Evolutionary conservation across 78 protist species (phyloP).

Genomic region (Fonticula alba): DNA sequence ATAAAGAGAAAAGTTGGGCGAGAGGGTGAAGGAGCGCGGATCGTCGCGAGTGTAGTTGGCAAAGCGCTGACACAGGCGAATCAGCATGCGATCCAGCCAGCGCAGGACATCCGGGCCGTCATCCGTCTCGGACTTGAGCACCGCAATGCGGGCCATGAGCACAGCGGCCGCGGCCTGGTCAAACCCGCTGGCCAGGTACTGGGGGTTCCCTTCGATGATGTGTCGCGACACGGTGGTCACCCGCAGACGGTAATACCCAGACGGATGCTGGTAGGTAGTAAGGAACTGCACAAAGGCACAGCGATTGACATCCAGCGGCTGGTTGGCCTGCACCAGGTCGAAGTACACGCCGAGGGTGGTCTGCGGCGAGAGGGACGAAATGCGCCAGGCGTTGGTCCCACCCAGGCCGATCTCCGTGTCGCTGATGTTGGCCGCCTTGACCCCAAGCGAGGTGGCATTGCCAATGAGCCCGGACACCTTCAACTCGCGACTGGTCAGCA

Average conservation of each 20-base stretch:
- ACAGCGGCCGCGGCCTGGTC: slow-evolving; percentile 91
- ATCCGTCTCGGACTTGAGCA: slow-evolving; percentile 59
- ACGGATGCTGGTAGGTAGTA: slow-evolving; percentile 58
- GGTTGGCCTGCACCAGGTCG: slow-evolving; percentile 37
- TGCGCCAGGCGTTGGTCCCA: slow-evolving; percentile 74
- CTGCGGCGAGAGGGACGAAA: slow-evolving; percentile 29
- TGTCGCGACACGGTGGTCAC: slow-evolving; percentile 71
- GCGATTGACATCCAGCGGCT: too few relatives aligned
- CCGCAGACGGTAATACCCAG: slow-evolving; percentile 62
- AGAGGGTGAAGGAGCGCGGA: slow-evolving; percentile 46
- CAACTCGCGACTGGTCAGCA: slow-evolving; percentile 26
- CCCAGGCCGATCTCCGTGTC: slow-evolving; percentile 73
- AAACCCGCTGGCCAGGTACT: slow-evolving; percentile 33
- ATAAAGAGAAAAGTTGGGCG: slow-evolving; percentile 51
- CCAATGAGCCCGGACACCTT: slow-evolving; percentile 82
- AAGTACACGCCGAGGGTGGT: slow-evolving; percentile 67
- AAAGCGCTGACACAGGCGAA: slow-evolving; percentile 51
- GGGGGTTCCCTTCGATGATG: neutral
- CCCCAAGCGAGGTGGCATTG: slow-evolving; percentile 16
- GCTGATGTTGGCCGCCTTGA: slow-evolving; percentile 15
- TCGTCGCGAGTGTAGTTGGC: slow-evolving; percentile 57
- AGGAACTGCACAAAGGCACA: slow-evolving; percentile 36
- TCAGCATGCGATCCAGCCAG: slow-evolving; percentile 91
- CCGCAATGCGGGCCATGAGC: slow-evolving; percentile 87
- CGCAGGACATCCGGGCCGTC: slow-evolving; percentile 75